These are phyloP conservation scores for Chaetomiaceae sp. DNA, from an alignment of 2,329 filamentous ascomycete species.

Conservation along the genomic window DNA sequence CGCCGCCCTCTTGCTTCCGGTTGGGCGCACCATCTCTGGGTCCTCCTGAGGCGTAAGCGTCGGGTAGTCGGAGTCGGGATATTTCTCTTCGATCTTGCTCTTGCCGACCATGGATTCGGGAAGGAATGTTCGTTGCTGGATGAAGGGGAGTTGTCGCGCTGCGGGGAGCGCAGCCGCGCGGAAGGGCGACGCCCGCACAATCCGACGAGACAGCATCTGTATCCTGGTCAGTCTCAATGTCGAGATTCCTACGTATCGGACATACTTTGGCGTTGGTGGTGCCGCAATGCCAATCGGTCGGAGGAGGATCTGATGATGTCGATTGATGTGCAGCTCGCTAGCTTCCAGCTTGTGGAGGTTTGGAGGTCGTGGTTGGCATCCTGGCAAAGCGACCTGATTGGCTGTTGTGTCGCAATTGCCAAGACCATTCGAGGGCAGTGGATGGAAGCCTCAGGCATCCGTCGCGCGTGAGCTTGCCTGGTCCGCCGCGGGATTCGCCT, in stretches of 20 bases:
- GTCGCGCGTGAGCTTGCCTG: neutral
- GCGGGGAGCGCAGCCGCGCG: slow-evolving; percentile 44
- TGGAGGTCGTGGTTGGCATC: slow-evolving; percentile 4
- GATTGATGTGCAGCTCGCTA: slow-evolving; percentile 23
- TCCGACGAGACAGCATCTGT: slow-evolving; percentile 60
- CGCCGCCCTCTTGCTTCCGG: neutral
- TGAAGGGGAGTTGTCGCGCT: slow-evolving; percentile 45
- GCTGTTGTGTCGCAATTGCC: neutral
- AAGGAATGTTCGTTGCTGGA: slow-evolving; percentile 55
- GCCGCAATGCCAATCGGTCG: slow-evolving; percentile 34
- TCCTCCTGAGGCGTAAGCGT: slow-evolving; percentile 56
- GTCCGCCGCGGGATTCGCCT: slow-evolving; percentile 23
- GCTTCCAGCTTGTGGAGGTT: slow-evolving; percentile 16
- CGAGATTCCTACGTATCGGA: slow-evolving; percentile 7
- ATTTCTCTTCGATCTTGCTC: slow-evolving; percentile 49
- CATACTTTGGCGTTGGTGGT: slow-evolving; percentile 33
- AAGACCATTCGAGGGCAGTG: no score
- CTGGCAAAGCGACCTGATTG: slow-evolving; percentile 19
- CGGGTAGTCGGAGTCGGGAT: slow-evolving; percentile 45
- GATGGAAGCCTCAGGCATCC: slow-evolving; percentile 25
- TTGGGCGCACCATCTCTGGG: slow-evolving; percentile 54
- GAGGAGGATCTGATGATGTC: slow-evolving; percentile 22
- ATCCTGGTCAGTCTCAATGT: neutral
- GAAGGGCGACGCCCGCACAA: slow-evolving; percentile 48
- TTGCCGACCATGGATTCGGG: slow-evolving; percentile 46